These are phyloP conservation scores for Sherardia arvensis DNA, from an alignment of 257 asterid species.

Conservation along the genomic window DNA sequence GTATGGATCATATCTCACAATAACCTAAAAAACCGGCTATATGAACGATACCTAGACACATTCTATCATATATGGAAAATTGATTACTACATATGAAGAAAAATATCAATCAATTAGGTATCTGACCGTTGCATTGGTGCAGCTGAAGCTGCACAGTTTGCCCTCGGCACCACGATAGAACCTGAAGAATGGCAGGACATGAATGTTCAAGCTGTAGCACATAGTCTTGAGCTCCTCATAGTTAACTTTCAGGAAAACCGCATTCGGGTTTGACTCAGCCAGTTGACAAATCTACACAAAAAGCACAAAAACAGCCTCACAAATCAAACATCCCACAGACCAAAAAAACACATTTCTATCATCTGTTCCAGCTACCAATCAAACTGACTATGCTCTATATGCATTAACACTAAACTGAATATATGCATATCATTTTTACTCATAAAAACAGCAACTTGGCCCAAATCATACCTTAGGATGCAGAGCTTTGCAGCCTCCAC, in stretches of 20 bases:
- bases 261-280: slow-evolving; percentile 66
- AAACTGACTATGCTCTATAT: too few relatives aligned
- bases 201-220: slow-evolving; percentile 69
- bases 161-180: slow-evolving; percentile 84
- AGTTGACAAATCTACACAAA: slow-evolving; percentile 71
- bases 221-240: slow-evolving; percentile 64
- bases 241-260: slow-evolving; percentile 65
- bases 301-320: not conserved
- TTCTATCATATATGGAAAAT: not conserved
- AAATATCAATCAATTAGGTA: not conserved
- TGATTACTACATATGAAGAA: not conserved
- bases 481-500: slow-evolving; percentile 92
- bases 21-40: not conserved
- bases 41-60: not conserved
- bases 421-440: too few relatives aligned
- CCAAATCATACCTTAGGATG: slow-evolving; percentile 70
- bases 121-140: slow-evolving; percentile 88
- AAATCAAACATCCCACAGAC: not conserved
- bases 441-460: not conserved
- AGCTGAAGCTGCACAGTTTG: slow-evolving; percentile 76
- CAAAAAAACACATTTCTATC: not conserved
- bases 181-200: slow-evolving; percentile 85
- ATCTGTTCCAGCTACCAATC: not conserved
- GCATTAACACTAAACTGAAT: too few relatives aligned
- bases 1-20: too few relatives aligned